These are phyloP conservation scores for Mycosphaerella sp. DNA, from an alignment of 2,329 filamentous ascomycete species.

Conservation along the genomic window DNA sequence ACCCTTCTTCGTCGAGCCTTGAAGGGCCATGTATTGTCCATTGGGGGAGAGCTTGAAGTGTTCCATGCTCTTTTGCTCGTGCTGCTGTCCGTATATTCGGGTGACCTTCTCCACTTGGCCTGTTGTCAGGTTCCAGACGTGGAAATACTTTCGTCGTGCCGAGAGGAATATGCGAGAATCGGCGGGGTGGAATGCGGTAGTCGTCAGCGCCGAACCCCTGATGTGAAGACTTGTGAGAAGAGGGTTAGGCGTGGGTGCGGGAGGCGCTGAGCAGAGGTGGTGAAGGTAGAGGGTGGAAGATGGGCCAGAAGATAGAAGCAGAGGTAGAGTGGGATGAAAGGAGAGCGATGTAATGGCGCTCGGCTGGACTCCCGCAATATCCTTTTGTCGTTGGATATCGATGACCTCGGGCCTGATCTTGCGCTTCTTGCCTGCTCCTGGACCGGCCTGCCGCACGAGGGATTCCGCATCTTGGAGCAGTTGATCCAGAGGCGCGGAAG, in stretches of 20 bases:
- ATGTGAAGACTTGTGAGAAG: conserved; percentile 85
- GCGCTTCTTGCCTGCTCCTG: conserved; percentile 50
- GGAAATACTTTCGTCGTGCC: conserved; percentile 83
- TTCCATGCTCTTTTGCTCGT: conserved; percentile 88
- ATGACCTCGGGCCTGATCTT: conserved; percentile 80
- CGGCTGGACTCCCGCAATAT: conserved; percentile 71
- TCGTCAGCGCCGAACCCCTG: conserved; percentile 73
- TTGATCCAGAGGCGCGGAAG: conserved; percentile 68
- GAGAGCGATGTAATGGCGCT: conserved; percentile 73
- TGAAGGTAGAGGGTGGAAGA: conserved; percentile 83
- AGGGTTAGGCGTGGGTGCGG: conserved; percentile 71
- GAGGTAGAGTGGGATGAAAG: conserved; percentile 83
- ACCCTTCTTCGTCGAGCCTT: conserved; percentile 73
- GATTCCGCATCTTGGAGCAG: conserved; percentile 69
- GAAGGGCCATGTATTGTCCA: conserved; percentile 76
- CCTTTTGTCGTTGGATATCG: conserved; percentile 81
- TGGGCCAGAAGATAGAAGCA: conserved; percentile 82
- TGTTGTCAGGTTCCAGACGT: conserved; percentile 81
- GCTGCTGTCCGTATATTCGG: conserved; percentile 64
- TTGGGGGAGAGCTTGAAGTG: conserved; percentile 80
- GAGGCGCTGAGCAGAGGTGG: conserved; percentile 69
- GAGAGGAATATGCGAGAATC: conserved; percentile 82
- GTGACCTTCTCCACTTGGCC: conserved; percentile 78
- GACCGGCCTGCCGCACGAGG: conserved; percentile 50
- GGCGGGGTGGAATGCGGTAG: conserved; percentile 65